Percentiles rank a stretch among this genome's conserved stretches.
phyloP scores from a whole-genome alignment of 805 yeast species.

The Scheffersomyces amazonensis region DNA sequence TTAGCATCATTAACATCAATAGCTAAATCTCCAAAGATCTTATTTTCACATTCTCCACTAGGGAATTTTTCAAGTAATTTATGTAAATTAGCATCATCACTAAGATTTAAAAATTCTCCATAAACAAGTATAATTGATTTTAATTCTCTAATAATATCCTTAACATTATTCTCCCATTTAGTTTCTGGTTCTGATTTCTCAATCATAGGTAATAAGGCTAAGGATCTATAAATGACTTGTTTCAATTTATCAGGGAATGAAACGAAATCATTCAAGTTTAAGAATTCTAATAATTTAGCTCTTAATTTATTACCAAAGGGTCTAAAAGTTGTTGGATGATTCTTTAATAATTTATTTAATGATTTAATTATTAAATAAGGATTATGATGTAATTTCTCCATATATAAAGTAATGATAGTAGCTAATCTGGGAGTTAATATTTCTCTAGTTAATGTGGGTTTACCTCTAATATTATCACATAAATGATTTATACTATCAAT shows the following conservation, averaged over 20 bases:
- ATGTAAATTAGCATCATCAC: constrained; percentile 51
- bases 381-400: constrained; percentile 35
- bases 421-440: constrained; percentile 76
- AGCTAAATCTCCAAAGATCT: constrained; percentile 45
- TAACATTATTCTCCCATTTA: constrained; percentile 45
- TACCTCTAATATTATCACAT: constrained; percentile 60
- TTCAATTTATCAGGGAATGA: constrained; percentile 40
- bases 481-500: constrained; percentile 40
- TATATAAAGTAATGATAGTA: constrained; percentile 50
- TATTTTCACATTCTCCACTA: constrained; percentile 13
- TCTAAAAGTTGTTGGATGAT: constrained; percentile 77
- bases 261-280: constrained; percentile 31
- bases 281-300: constrained; percentile 34
- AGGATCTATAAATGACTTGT: constrained; percentile 42
- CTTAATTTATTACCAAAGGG: constrained; percentile 70
- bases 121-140: constrained; percentile 56
- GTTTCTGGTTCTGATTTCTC: constrained; percentile 51
- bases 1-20: constrained; percentile 59
- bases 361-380: constrained; percentile 34
- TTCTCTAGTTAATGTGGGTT: constrained; percentile 82
- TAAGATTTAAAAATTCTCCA: constrained; percentile 54
- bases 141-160: constrained; percentile 48
- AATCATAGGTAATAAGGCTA: constrained; percentile 54
- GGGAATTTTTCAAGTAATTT: constrained; percentile 37
- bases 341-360: constrained; percentile 39